Conservation (phyloP, 2,329 filamentous ascomycete genomes). For the Aspergillus sp. region DNA sequence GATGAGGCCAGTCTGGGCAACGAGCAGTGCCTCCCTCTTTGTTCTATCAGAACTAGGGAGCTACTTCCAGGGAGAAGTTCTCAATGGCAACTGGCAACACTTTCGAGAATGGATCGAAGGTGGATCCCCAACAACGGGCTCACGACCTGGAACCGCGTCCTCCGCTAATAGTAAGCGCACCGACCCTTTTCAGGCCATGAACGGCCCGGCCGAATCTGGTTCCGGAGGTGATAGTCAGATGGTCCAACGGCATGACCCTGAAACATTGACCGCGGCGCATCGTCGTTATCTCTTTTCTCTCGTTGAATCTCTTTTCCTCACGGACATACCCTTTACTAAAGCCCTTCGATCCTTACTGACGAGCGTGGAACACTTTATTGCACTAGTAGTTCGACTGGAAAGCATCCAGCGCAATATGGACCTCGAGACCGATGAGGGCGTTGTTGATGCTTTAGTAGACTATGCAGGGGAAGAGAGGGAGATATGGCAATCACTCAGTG, state of each 20-base stretch:
- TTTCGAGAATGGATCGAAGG: constrained; percentile 74
- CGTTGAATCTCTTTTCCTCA: constrained; percentile 47
- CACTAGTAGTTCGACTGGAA: constrained; percentile 74
- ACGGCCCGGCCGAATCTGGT: constrained; percentile 18
- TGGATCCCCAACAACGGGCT: constrained; percentile 35
- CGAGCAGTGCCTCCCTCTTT: constrained; percentile 82
- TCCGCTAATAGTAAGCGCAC: constrained; percentile 26
- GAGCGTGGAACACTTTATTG: constrained; percentile 77
- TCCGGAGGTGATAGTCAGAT: constrained; percentile 15
- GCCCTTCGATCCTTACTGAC: constrained; percentile 42
- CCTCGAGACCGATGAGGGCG: constrained; percentile 77
- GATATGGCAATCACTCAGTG: constrained; percentile 64
- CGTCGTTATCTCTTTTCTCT: constrained; percentile 72
- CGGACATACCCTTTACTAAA: constrained; percentile 43
- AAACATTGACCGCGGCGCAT: constrained; percentile 80
- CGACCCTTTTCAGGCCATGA: constrained; percentile 3
- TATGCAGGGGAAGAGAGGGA: constrained; percentile 71
- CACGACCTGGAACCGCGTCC: constrained; percentile 43
- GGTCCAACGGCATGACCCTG: constrained; percentile 69
- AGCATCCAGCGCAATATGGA: constrained; percentile 76
- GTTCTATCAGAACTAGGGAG: constrained; percentile 83
- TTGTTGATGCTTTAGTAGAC: constrained; percentile 73
- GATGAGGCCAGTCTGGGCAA: constrained; percentile 87
- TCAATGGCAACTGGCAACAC: constrained; percentile 76
- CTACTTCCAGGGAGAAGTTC: constrained; percentile 88